phyloP scores from a whole-genome alignment of 164 flowering plant genomes.

The Magnolia kwangsiensis region DNA sequence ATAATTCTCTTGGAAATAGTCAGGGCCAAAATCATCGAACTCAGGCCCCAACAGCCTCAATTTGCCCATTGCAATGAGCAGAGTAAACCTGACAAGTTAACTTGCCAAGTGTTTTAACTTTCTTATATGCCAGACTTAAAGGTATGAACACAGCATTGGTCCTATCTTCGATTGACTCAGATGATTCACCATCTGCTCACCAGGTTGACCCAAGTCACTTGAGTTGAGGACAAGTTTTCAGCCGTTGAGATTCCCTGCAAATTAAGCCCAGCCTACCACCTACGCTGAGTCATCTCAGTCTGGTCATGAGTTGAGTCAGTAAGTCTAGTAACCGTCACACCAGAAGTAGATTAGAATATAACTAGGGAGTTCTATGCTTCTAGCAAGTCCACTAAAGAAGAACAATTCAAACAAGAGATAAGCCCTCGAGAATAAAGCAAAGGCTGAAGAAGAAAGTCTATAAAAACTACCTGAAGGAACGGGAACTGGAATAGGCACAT shows the following conservation, averaged over 20 bases:
- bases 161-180: neutral
- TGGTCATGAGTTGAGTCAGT: neutral
- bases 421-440: neutral
- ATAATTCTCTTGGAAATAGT: no score
- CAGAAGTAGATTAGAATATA: no score
- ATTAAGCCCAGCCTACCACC: neutral
- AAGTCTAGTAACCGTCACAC: no score
- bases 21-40: no score
- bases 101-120: no score
- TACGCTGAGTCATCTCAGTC: neutral
- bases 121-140: no score
- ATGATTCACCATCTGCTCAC: neutral
- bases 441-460: neutral
- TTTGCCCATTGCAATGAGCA: no score
- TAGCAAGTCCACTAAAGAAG: neutral
- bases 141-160: no score
- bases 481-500: slow-evolving; percentile 30
- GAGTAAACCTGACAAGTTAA: no score
- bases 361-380: neutral
- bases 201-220: neutral
- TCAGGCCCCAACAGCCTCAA: no score
- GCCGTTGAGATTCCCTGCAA: neutral
- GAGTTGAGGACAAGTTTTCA: neutral
- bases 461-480: slow-evolving; percentile 42
- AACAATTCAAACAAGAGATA: neutral